phyloP scores from a whole-genome alignment of 176 grass and related monocot genomes.

The Rhynchospora breviuscula region DNA sequence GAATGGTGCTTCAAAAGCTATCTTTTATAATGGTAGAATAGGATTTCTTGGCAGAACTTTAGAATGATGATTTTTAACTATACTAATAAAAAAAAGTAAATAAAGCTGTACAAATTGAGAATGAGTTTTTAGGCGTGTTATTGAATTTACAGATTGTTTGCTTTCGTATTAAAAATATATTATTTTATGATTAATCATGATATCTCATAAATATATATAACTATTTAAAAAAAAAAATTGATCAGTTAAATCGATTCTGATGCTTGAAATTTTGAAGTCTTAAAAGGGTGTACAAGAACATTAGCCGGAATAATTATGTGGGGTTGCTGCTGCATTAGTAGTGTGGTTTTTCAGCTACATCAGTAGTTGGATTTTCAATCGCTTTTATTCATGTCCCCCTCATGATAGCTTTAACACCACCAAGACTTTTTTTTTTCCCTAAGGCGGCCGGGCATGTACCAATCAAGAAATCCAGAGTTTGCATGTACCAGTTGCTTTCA shows the following conservation, averaged over 20 bases:
- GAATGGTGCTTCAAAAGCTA: neutral
- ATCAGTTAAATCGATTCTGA: neutral
- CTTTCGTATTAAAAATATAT: neutral
- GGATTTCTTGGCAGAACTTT: neutral
- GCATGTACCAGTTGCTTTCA: constrained; percentile 23
- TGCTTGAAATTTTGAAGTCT: neutral
- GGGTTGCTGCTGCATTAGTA: neutral
- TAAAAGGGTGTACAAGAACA: neutral
- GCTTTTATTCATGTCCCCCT: neutral
- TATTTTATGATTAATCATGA: neutral
- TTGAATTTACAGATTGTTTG: neutral
- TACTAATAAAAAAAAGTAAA: neutral
- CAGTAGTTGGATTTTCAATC: neutral
- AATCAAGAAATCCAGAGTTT: neutral
- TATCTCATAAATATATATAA: neutral
- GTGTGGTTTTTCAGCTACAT: neutral
- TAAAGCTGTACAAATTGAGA: neutral
- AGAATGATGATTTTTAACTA: neutral
- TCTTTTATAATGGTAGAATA: neutral
- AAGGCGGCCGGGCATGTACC: neutral
- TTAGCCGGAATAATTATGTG: neutral
- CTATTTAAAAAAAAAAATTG: neutral
- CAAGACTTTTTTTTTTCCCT: neutral
- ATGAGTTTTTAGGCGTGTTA: neutral
- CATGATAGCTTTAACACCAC: neutral